Evolutionary conservation across 257 asterid species (phyloP).

Genomic region (Nemophila menziesii): DNA sequence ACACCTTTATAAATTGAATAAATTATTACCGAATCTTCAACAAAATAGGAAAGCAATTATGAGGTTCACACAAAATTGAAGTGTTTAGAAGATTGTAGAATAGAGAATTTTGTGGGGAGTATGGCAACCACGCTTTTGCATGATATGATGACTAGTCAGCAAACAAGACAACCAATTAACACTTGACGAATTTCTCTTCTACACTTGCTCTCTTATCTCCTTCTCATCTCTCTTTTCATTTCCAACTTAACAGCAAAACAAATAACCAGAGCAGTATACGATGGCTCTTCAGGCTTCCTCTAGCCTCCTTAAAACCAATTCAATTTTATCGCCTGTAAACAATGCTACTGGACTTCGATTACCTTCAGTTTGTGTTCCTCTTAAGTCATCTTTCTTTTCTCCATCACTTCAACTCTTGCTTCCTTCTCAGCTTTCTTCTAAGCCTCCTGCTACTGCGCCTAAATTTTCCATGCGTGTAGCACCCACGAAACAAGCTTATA

Average conservation of each 20-base stretch:
- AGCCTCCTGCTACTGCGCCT: constrained; percentile 47
- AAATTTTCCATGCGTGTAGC: constrained; percentile 68
- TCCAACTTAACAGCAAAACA: background rate
- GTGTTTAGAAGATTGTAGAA: constrained; percentile 4
- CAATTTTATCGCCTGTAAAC: constrained; percentile 25
- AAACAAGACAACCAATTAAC: constrained; percentile 12
- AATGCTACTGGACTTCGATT: constrained; percentile 43
- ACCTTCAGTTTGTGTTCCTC: constrained; percentile 30
- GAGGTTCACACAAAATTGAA: no score
- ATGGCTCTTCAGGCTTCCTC: constrained; percentile 57
- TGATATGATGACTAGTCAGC: constrained; percentile 1
- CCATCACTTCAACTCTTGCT: constrained; percentile 45
- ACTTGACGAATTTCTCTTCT: constrained; percentile 12
- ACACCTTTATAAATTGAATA: no score
- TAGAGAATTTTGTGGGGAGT: constrained; percentile 36
- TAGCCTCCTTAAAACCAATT: constrained; percentile 21
- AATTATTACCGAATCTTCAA: no score
- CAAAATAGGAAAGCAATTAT: background rate
- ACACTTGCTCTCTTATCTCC: constrained; percentile 20
- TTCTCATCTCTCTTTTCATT: constrained; percentile 8
- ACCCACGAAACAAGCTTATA: constrained; percentile 78
- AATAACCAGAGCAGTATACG: background rate
- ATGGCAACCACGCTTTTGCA: constrained; percentile 55
- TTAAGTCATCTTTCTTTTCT: constrained; percentile 54
- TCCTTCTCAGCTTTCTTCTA: constrained; percentile 21